A percentile compares a stretch with the other conserved stretches of the same genome.
Evolutionary conservation across 2,329 filamentous ascomycete species (phyloP).

Genomic region (Arthrinium phaeospermum): DNA sequence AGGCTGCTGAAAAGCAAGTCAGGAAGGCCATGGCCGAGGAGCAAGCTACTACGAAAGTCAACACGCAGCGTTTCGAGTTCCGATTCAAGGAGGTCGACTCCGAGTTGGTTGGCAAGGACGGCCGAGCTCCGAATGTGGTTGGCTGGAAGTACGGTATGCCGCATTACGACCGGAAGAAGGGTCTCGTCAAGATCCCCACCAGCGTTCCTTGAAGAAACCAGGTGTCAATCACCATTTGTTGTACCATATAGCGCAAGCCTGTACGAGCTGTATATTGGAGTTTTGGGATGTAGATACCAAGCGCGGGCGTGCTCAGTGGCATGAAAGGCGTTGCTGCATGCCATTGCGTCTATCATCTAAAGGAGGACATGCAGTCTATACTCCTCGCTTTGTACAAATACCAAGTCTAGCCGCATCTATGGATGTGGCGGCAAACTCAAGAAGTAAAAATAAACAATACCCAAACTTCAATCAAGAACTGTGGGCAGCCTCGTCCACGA

Average conservation of each 20-base stretch:
- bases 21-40: conserved; percentile 40
- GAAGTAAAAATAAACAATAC: background rate
- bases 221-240: conserved; percentile 21
- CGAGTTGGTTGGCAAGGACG: conserved; percentile 60
- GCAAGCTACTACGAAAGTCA: conserved; percentile 50
- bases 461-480: background rate
- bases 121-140: conserved; percentile 55
- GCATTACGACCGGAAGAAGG: conserved; percentile 65
- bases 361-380: background rate
- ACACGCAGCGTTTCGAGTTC: conserved; percentile 64
- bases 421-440: background rate
- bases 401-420: conserved; percentile 3
- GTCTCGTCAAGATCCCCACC: conserved; percentile 71
- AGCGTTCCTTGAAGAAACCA: conserved; percentile 54
- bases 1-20: conserved; percentile 47
- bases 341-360: background rate
- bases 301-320: background rate
- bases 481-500: conserved; percentile 31
- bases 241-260: conserved; percentile 26
- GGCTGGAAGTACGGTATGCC: conserved; percentile 71
- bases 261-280: conserved; percentile 21
- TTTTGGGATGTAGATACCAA: conserved; percentile 1
- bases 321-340: conserved; percentile 1
- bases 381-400: background rate
- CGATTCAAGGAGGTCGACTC: conserved; percentile 65